Evolutionary conservation across 805 yeast species (phyloP).

Genomic region (Wickerhamomyces pijperi): DNA sequence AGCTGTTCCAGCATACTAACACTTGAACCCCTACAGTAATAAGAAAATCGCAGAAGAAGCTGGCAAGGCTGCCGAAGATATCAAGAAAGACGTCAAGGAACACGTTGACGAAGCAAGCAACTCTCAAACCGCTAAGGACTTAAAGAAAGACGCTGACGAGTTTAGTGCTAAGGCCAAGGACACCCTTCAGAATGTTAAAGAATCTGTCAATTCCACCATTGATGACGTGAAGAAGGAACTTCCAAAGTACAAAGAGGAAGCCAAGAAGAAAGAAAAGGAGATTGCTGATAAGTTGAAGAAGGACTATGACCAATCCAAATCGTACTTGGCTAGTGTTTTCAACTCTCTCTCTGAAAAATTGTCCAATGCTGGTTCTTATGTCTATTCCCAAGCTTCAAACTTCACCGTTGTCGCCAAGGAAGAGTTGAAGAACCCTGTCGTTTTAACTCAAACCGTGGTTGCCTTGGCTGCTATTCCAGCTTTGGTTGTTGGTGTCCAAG

Average conservation of each 20-base stretch:
- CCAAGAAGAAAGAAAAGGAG: constrained; percentile 22
- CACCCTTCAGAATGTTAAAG: constrained; percentile 12
- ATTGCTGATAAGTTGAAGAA: constrained; percentile 23
- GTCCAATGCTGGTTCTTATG: constrained; percentile 13
- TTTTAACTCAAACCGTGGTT: constrained; percentile 39
- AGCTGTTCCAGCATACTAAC: no score
- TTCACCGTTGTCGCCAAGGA: constrained; percentile 16
- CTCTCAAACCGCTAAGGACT: constrained; percentile 12
- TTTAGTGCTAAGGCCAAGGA: constrained; percentile 14
- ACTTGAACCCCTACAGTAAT: no score
- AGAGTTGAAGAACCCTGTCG: constrained; percentile 55
- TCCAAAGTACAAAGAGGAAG: constrained; percentile 15
- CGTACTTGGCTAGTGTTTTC: constrained; percentile 15
- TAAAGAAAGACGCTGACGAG: constrained; percentile 10
- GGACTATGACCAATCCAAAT: constrained; percentile 20
- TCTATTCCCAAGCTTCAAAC: constrained; percentile 11
- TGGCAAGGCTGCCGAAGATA: constrained; percentile 10
- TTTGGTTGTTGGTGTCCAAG: constrained; percentile 36
- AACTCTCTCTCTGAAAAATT: constrained; percentile 11
- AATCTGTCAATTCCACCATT: neutral
- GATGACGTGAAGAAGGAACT: constrained; percentile 13
- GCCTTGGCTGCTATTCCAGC: constrained; percentile 37
- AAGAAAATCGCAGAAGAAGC: constrained; percentile 13
- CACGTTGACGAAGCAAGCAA: constrained; percentile 3
- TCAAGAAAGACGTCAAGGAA: constrained; percentile 8